Conservation (phyloP, 139 green algal genomes). For the Micractinium sp. region DNA sequence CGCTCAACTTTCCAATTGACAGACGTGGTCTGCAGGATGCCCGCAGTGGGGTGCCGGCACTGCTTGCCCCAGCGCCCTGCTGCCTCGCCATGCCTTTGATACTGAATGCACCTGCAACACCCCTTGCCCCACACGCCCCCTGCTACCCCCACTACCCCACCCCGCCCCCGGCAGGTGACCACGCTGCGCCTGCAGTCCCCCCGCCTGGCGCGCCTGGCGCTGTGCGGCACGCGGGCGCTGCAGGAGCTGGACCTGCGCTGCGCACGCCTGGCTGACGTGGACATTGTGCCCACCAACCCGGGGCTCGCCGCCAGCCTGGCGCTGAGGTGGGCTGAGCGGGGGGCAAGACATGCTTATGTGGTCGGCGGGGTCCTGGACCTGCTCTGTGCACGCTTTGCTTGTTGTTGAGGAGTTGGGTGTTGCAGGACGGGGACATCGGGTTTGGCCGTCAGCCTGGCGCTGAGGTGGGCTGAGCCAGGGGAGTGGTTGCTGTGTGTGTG, state of each 20-base stretch:
- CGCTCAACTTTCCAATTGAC: background rate
- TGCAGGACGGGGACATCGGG: too few species aligned
- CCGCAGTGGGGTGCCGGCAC: background rate
- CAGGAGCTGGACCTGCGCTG: slow-evolving; percentile 20
- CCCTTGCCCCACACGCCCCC: background rate
- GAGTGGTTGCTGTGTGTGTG: background rate
- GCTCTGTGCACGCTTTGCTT: too few species aligned
- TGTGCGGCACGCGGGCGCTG: slow-evolving; percentile 20
- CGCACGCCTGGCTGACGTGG: background rate
- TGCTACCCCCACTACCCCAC: background rate
- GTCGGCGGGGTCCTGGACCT: too few species aligned
- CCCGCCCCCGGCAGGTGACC: background rate
- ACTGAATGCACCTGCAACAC: background rate
- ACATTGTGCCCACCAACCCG: background rate
- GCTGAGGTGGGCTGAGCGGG: slow-evolving; percentile 37
- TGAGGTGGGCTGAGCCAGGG: too few species aligned
- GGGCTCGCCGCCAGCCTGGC: slow-evolving; percentile 1
- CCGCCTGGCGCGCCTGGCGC: background rate
- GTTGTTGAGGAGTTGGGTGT: too few species aligned
- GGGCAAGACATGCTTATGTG: too few species aligned
- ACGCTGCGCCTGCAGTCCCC: slow-evolving; percentile 2
- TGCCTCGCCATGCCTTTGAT: background rate
- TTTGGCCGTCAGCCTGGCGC: too few species aligned
- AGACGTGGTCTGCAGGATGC: background rate
- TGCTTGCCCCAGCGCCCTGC: background rate